These are phyloP conservation scores for Verticillium alfalfae DNA, from an alignment of 2,329 filamentous ascomycete genomes.

Conservation along the genomic window DNA sequence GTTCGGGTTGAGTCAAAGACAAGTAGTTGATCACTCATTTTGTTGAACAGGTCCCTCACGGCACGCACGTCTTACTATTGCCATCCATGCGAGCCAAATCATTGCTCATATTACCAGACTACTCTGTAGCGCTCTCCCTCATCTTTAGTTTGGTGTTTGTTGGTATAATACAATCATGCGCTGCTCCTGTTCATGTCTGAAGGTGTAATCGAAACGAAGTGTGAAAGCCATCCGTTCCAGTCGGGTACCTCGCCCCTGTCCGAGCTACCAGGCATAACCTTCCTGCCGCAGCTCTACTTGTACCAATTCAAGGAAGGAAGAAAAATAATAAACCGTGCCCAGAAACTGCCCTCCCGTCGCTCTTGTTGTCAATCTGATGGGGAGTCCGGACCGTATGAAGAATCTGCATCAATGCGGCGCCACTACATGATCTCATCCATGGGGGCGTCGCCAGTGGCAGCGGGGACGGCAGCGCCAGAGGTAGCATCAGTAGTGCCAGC, in stretches of 20 bases:
- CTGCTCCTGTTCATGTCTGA: background rate
- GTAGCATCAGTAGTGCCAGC: constrained; percentile 38
- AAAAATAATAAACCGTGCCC: background rate
- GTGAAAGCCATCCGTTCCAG: background rate
- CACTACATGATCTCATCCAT: constrained; percentile 59
- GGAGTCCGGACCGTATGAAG: background rate
- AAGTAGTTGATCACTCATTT: too few relatives aligned
- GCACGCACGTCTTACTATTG: background rate
- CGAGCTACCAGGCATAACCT: background rate
- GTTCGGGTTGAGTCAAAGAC: too few relatives aligned
- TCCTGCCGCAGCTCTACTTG: background rate
- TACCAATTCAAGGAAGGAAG: background rate
- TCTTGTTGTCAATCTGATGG: background rate
- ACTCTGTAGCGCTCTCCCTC: background rate
- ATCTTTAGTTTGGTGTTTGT: background rate
- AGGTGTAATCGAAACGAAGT: background rate
- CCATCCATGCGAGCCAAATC: background rate
- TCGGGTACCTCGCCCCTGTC: background rate
- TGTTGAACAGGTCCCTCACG: too few relatives aligned
- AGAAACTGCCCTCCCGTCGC: background rate
- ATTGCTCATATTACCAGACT: background rate
- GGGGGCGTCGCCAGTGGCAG: constrained; percentile 47
- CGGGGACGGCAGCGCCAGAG: constrained; percentile 38
- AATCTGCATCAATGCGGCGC: background rate
- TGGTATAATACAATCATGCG: background rate